These are phyloP conservation scores for sunflower (Helianthus annuus) DNA, from an alignment of 129 eudicot genomes.

Conservation along the genomic window DNA sequence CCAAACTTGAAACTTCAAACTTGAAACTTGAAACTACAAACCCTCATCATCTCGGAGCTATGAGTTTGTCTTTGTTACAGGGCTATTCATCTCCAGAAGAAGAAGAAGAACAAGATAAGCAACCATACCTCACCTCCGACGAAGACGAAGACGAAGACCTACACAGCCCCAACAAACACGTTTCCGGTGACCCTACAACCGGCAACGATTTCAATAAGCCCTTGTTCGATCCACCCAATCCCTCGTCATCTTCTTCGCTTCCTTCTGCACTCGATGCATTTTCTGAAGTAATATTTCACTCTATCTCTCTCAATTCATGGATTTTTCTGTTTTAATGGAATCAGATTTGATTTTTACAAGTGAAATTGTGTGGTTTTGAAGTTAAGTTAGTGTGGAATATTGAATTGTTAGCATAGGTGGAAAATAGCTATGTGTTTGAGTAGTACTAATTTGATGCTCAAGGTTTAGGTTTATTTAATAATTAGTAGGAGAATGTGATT, in stretches of 20 bases:
- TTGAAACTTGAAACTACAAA: background rate
- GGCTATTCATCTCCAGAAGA: constrained; percentile 91
- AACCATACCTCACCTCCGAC: constrained; percentile 21
- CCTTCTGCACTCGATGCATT: constrained; percentile 86
- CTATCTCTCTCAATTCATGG: background rate
- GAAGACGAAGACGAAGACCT: constrained; percentile 35
- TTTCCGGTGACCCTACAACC: constrained; percentile 19
- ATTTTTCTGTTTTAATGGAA: too few relatives aligned
- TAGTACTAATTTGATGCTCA: too few relatives aligned
- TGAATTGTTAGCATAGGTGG: too few relatives aligned
- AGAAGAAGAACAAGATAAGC: constrained; percentile 46
- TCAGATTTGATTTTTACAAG: too few relatives aligned
- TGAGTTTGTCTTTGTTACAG: constrained; percentile 86
- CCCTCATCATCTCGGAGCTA: constrained; percentile 18
- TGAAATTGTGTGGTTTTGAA: background rate
- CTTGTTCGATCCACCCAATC: constrained; percentile 51
- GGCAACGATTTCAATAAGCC: constrained; percentile 44
- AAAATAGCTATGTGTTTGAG: too few relatives aligned
- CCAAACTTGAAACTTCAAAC: background rate
- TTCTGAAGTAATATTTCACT: constrained; percentile 56
- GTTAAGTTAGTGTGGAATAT: too few relatives aligned
- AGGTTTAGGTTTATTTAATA: too few relatives aligned
- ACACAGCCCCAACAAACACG: constrained; percentile 24
- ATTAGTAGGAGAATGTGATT: background rate
- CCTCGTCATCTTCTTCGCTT: constrained; percentile 58